phyloP scores from a whole-genome alignment of 139 green algal genomes.

The Ettlia oleoabundans region DNA sequence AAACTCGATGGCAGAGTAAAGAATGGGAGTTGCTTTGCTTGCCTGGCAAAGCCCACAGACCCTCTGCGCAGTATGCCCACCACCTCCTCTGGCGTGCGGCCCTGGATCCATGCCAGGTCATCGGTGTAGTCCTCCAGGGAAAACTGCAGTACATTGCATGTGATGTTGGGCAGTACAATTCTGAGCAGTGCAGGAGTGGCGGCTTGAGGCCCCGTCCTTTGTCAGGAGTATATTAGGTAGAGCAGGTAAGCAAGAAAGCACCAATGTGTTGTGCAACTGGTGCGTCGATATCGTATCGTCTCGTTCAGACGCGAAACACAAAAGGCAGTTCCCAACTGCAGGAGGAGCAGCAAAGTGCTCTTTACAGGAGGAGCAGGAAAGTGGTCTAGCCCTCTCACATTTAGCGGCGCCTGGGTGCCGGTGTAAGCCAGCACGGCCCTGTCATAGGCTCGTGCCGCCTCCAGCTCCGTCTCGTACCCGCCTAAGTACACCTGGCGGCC shows the following conservation, averaged over 20 bases:
- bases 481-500: constrained; percentile 84
- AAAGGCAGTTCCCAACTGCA: not conserved
- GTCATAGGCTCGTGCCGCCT: constrained; percentile 85
- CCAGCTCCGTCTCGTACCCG: constrained; percentile 71
- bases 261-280: no score
- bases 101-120: constrained; percentile 53
- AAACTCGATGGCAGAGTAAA: no score
- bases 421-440: constrained; percentile 73
- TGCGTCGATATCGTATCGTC: no score
- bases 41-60: constrained; percentile 63
- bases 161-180: no score
- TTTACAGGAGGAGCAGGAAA: not conserved
- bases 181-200: no score
- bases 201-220: no score
- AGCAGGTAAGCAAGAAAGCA: no score
- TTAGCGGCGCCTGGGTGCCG: constrained; percentile 59
- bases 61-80: constrained; percentile 70
- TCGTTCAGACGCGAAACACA: no score
- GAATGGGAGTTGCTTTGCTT: no score
- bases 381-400: constrained; percentile 56
- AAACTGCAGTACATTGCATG: no score
- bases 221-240: no score
- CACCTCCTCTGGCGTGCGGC: constrained; percentile 68
- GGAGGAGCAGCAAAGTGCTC: not conserved
- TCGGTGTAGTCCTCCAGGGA: constrained; percentile 63